phyloP scores from a whole-genome alignment of 768 basidiomycete genomes.

The Mycena olivaceomarginata region DNA sequence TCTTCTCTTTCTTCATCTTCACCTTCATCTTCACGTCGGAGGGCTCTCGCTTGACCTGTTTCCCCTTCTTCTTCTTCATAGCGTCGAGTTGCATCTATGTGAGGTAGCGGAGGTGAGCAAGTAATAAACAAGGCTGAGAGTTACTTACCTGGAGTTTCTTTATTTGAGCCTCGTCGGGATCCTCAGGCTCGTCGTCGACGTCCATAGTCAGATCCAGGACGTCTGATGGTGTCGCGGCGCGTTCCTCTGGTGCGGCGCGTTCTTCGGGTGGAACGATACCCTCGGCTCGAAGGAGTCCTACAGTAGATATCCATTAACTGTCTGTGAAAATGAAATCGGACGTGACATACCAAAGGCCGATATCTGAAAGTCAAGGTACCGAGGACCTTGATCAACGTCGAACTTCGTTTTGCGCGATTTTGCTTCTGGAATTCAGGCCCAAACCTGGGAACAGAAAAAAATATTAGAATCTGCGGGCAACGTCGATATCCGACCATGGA shows the following conservation, averaged over 20 bases:
- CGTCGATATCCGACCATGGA: too few relatives aligned
- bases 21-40: conserved; percentile 31
- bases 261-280: conserved; percentile 21
- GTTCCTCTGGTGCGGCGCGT: neutral
- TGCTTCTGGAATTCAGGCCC: neutral
- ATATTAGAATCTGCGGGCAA: neutral
- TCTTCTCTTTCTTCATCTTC: conserved; percentile 18
- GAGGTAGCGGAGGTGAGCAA: too few relatives aligned
- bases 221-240: neutral
- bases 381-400: neutral
- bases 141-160: conserved; percentile 23
- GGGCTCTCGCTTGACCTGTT: conserved; percentile 19
- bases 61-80: conserved; percentile 21
- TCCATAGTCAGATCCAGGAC: conserved; percentile 31
- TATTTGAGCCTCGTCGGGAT: conserved; percentile 17
- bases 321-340: neutral
- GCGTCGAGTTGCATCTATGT: conserved; percentile 7
- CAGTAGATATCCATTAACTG: neutral
- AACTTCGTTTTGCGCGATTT: neutral
- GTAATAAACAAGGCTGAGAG: too few relatives aligned
- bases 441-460: neutral
- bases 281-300: conserved; percentile 29
- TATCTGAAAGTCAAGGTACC: conserved; percentile 33
- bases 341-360: conserved; percentile 16
- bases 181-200: conserved; percentile 1